These are phyloP conservation scores for Boletus albobrunnescens DNA, from an alignment of 1,284 basidiomycete genomes.

Conservation along the genomic window DNA sequence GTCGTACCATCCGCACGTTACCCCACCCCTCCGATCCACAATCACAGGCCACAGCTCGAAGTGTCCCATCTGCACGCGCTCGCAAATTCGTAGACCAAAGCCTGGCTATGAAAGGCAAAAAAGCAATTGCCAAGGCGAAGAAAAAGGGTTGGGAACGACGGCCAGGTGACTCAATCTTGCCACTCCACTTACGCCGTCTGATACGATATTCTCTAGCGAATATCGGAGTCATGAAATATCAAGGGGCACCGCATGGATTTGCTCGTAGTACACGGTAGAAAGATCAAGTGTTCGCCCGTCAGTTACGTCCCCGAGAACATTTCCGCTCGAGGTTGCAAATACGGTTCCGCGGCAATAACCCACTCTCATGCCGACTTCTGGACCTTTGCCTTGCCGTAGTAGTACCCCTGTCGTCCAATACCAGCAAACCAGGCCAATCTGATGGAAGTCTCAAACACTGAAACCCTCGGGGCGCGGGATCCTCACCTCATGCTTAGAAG, in stretches of 20 bases:
- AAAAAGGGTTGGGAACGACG: slow-evolving; percentile 42
- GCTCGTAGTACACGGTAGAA: slow-evolving; percentile 16
- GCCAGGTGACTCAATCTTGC: slow-evolving; percentile 32
- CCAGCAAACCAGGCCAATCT: slow-evolving; percentile 65
- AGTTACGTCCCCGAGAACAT: background rate
- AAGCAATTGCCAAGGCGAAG: slow-evolving; percentile 27
- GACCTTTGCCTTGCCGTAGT: slow-evolving; percentile 37
- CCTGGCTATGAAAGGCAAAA: slow-evolving; percentile 34
- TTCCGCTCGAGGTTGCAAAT: background rate
- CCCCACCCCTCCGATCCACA: slow-evolving; percentile 16
- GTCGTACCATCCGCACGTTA: slow-evolving; percentile 34
- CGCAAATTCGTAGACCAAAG: slow-evolving; percentile 28
- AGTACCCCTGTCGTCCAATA: slow-evolving; percentile 56
- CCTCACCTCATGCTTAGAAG: slow-evolving; percentile 53
- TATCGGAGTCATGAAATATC: slow-evolving; percentile 30
- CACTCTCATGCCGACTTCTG: slow-evolving; percentile 22
- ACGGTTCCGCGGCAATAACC: background rate
- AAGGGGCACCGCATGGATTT: slow-evolving; percentile 30
- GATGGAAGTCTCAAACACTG: slow-evolving; percentile 1
- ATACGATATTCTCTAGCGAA: slow-evolving; percentile 21
- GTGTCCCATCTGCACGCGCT: slow-evolving; percentile 29
- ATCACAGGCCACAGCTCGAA: slow-evolving; percentile 24
- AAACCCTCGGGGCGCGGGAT: background rate
- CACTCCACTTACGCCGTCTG: background rate
- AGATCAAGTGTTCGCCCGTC: background rate